Evolutionary conservation across 257 asterid species (phyloP), one percentile per base, ranked within the genome.

Genomic region (Rubia yunnanensis): DNA sequence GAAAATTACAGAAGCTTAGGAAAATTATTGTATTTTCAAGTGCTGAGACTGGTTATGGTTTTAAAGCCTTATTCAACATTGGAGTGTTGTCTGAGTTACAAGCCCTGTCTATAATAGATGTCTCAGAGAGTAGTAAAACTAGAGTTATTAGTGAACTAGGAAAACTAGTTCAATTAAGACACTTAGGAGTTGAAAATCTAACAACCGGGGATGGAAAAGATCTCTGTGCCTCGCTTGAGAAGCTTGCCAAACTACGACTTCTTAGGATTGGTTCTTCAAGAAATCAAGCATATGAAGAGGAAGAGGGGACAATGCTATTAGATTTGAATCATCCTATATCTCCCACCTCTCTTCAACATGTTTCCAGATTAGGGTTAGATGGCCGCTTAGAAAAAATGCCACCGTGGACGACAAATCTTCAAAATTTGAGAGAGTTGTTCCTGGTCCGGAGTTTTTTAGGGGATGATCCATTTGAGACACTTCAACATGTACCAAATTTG

Each of bases 171-270:
- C 24, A 53, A 0, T 11, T 53, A 53, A 5, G 30, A 20, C 15
- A 7, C 1, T 53, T 53, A 22, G 15, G 63, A 26, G 49, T 75
- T 11, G 23, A 62, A 22, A 73, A 70, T 44, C 30, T 80, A 10
- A 76, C 72, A 68, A 70, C 55, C 15, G 69, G 61, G 69, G 77
- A 80, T 61, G 77, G 79, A 11, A 69, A 5, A 54, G 39, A 35
- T 4, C 39, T 35, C 4, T 35, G 39, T 8, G 4, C 39, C 9
- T 35, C 39, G 9, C 4, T 35, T 5, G 27, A 35, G 18, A 72
- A 72, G 52, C 52, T 44, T 15, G 17, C 52, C n/a, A 44, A 44
- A 11, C 52, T 44, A 44, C 7, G 52, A 4, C 20, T 11, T 0
- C 11, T 44, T 2, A 1, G 4, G n/a, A 5, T 44, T 44, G 52